phyloP scores from a whole-genome alignment of 2,329 filamentous ascomycete genomes.

The Colletotrichum sansevieriae region DNA sequence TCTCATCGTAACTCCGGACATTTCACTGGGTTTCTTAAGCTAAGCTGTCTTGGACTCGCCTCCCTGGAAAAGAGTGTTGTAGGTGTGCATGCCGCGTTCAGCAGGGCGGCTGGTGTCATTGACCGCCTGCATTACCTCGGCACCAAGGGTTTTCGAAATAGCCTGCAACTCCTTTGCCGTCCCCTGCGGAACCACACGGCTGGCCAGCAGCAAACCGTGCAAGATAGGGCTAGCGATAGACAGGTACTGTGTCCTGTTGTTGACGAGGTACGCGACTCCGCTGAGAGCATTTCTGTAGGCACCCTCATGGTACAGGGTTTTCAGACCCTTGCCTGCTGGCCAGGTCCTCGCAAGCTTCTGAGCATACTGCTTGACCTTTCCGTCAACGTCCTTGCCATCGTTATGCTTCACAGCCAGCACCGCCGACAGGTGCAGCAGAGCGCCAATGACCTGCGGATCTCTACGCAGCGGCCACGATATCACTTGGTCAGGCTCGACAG shows the following conservation, averaged over 20 bases:
- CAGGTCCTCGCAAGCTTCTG: conserved; percentile 55
- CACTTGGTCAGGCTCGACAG: neutral
- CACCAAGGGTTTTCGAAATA: conserved; percentile 54
- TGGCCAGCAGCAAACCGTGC: conserved; percentile 60
- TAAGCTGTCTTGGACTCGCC: neutral
- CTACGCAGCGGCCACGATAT: conserved; percentile 48
- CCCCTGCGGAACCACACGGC: conserved; percentile 54
- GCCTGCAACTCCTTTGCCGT: conserved; percentile 54
- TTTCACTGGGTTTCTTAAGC: neutral
- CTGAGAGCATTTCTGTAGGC: conserved; percentile 45
- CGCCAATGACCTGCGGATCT: conserved; percentile 59
- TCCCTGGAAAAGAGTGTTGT: conserved; percentile 24
- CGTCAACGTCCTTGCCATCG: conserved; percentile 48
- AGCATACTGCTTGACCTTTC: conserved; percentile 54
- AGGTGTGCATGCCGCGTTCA: conserved; percentile 45
- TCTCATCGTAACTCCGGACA: neutral
- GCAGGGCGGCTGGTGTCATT: conserved; percentile 32
- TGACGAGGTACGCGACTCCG: conserved; percentile 48
- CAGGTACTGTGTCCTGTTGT: conserved; percentile 52
- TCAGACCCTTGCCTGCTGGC: conserved; percentile 55
- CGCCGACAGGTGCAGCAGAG: conserved; percentile 59
- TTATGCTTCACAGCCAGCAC: conserved; percentile 52
- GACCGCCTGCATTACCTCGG: conserved; percentile 53
- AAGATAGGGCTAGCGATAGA: conserved; percentile 50
- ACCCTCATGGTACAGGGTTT: conserved; percentile 52